A percentile compares a stretch with the other conserved stretches of the same genome.
Evolutionary conservation across 768 basidiomycete genomes (phyloP).

Genomic region (Hericium rajendrae): DNA sequence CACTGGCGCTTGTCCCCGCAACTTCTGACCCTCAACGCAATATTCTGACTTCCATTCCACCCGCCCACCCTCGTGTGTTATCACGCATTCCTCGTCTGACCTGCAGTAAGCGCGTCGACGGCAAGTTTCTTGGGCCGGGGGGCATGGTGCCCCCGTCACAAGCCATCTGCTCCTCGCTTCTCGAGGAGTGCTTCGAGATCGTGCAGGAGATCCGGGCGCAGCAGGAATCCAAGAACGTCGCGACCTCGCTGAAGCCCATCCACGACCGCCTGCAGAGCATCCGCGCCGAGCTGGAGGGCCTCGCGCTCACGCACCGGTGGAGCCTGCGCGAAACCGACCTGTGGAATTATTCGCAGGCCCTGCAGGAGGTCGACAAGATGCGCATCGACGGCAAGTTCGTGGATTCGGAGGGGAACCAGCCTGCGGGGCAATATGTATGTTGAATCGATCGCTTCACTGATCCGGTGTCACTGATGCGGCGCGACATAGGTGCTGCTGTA

Average conservation of each 20-base stretch:
- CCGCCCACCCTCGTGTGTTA: conserved; percentile 14
- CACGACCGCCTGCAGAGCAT: conserved; percentile 86
- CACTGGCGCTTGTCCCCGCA: background rate
- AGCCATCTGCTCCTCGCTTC: conserved; percentile 80
- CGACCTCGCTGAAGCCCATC: conserved; percentile 80
- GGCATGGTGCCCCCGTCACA: conserved; percentile 88
- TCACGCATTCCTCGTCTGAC: background rate
- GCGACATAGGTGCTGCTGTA: conserved; percentile 77
- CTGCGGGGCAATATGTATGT: conserved; percentile 90
- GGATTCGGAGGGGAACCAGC: conserved; percentile 85
- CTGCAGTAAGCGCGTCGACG: conserved; percentile 81
- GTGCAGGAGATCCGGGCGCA: conserved; percentile 90
- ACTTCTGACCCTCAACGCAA: background rate
- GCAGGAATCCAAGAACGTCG: conserved; percentile 83
- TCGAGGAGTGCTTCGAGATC: conserved; percentile 97
- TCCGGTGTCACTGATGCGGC: background rate
- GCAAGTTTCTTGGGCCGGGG: conserved; percentile 88
- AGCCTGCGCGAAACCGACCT: conserved; percentile 89
- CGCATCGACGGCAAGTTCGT: conserved; percentile 95
- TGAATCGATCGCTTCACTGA: background rate
- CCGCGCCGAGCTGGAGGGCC: conserved; percentile 78
- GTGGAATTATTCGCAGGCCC: conserved; percentile 85
- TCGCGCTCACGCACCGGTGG: conserved; percentile 95
- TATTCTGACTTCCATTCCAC: background rate
- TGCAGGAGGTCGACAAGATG: conserved; percentile 97